Percentiles rank a stretch among this genome's conserved stretches.
Evolutionary conservation across 371 early-diverging fungal genomes (phyloP).

Genomic region (Actinomortierella wolfii): DNA sequence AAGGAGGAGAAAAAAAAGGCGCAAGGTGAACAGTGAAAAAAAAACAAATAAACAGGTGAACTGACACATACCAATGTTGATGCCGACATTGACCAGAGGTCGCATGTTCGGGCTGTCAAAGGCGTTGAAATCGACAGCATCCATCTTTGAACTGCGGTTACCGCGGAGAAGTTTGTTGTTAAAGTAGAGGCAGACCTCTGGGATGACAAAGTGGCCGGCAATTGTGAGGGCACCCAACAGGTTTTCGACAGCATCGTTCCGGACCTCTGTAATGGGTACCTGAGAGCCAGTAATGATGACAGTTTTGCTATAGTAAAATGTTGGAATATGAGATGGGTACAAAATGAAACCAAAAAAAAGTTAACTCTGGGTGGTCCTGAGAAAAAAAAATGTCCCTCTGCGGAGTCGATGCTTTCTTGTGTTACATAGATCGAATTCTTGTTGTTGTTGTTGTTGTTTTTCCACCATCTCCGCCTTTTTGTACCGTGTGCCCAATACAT

Average conservation of each 20-base stretch:
- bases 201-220: slow-evolving; percentile 97
- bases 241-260: slow-evolving; percentile 97
- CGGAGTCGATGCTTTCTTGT: slow-evolving; percentile 1
- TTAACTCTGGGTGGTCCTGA: neutral
- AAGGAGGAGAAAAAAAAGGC: no score
- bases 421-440: neutral
- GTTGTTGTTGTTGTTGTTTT: neutral
- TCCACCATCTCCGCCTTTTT: neutral
- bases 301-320: slow-evolving; percentile 73
- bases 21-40: neutral
- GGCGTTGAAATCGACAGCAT: slow-evolving; percentile 95
- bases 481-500: slow-evolving; percentile 9
- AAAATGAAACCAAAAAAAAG: slow-evolving; percentile 4
- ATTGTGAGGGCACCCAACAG: slow-evolving; percentile 88
- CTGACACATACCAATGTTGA: slow-evolving; percentile 79
- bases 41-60: neutral
- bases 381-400: slow-evolving; percentile 1
- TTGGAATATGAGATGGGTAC: neutral
- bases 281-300: slow-evolving; percentile 98
- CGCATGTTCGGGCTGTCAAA: slow-evolving; percentile 95
- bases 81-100: slow-evolving; percentile 90
- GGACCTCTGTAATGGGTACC: slow-evolving; percentile 93
- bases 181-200: slow-evolving; percentile 96
- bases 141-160: slow-evolving; percentile 91
- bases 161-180: slow-evolving; percentile 94